A percentile compares a stretch with the other conserved stretches of the same genome.
phyloP scores from a whole-genome alignment of 179 eudicot species.

The Silene noctiflora region DNA sequence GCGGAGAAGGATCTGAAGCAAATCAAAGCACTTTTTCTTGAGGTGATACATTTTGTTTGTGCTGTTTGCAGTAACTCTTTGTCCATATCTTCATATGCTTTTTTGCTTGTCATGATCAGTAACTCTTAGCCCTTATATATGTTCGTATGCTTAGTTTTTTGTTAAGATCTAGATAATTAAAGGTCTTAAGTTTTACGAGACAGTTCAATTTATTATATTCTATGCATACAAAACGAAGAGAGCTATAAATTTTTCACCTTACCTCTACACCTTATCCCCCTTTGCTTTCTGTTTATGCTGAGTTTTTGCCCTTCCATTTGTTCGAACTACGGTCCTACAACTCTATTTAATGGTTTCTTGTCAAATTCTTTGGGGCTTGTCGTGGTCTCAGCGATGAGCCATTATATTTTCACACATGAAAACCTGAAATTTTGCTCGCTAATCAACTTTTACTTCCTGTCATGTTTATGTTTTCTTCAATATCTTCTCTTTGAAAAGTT shows the following conservation, averaged over 20 bases:
- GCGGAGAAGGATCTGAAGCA: conserved; percentile 80
- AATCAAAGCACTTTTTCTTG: conserved; percentile 76
- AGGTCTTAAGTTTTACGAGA: background rate
- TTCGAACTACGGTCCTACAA: background rate
- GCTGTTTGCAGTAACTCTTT: background rate
- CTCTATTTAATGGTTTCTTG: background rate
- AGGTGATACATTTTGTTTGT: conserved; percentile 47
- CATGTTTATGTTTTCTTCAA: background rate
- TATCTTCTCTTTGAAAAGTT: conserved; percentile 1
- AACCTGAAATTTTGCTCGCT: background rate
- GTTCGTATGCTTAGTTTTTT: conserved; percentile 1
- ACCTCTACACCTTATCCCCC: background rate
- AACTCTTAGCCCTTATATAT: background rate
- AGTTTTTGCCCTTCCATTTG: background rate
- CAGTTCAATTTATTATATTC: background rate
- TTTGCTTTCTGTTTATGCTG: background rate
- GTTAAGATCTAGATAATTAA: conserved; percentile 5
- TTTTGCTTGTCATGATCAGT: background rate
- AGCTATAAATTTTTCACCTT: background rate
- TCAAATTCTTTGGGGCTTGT: background rate
- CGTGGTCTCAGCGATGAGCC: background rate
- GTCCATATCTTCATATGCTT: background rate
- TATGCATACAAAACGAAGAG: background rate
- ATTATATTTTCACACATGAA: background rate
- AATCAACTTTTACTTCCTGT: background rate